A percentile compares a stretch with the other conserved stretches of the same genome.
Evolutionary conservation across 805 yeast genomes (phyloP).

Genomic region (Kregervanrija pseudodelftensis): DNA sequence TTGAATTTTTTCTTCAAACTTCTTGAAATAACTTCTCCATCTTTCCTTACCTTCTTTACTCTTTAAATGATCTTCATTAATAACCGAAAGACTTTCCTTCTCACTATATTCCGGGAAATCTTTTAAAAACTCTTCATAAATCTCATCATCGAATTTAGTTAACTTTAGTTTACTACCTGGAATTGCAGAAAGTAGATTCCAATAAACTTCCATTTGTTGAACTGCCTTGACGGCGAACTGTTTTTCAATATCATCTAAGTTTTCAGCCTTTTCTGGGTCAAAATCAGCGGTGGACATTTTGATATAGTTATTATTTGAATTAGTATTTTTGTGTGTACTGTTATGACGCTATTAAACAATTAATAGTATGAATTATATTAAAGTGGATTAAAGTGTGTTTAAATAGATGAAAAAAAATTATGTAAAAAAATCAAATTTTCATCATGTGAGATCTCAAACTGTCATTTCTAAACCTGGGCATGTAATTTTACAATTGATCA

Average conservation of each 20-base stretch:
- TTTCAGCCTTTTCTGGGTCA: conserved; percentile 82
- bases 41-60: conserved; percentile 68
- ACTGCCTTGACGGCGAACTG: conserved; percentile 98
- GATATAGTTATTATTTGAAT: too few species aligned
- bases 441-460: too few species aligned
- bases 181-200: conserved; percentile 66
- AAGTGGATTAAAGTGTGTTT: too few species aligned
- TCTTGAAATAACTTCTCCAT: conserved; percentile 85
- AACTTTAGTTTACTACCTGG: conserved; percentile 75
- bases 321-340: not conserved
- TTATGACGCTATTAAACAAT: not conserved
- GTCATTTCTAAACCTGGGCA: too few species aligned
- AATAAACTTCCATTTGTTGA: conserved; percentile 89
- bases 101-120: conserved; percentile 86
- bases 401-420: too few species aligned
- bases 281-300: conserved; percentile 15
- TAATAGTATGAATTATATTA: too few species aligned
- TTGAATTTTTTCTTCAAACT: conserved; percentile 71
- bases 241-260: conserved; percentile 90
- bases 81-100: conserved; percentile 44
- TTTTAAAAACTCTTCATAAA: conserved; percentile 49
- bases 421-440: too few species aligned
- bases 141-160: conserved; percentile 66
- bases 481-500: too few species aligned
- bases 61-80: conserved; percentile 80